Evolutionary conservation across 129 eudicot genomes (phyloP).

Genomic region (Artemisia tridentata): DNA sequence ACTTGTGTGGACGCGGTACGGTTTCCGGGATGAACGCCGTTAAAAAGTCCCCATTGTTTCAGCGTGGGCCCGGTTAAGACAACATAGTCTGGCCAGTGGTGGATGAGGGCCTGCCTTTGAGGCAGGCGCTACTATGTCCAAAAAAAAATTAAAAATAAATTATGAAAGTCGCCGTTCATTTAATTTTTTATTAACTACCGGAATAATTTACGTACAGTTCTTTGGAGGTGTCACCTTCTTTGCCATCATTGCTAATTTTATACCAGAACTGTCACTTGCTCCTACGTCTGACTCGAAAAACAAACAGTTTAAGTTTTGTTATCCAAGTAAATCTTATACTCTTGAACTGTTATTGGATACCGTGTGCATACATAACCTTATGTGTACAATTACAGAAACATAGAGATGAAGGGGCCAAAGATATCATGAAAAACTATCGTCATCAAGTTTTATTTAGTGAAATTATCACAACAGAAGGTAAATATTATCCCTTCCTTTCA

Average conservation of each 20-base stretch:
- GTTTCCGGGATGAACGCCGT: too few relatives aligned
- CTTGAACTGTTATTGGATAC: background rate
- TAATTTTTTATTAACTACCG: too few relatives aligned
- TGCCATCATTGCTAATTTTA: conserved; percentile 74
- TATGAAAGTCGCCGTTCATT: too few relatives aligned
- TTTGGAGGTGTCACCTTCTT: conserved; percentile 97
- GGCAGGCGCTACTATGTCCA: too few relatives aligned
- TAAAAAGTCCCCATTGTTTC: too few relatives aligned
- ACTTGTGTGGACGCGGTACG: too few relatives aligned
- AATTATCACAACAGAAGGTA: conserved; percentile 95
- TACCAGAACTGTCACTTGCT: conserved; percentile 91
- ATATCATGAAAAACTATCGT: too few relatives aligned
- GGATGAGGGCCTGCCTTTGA: too few relatives aligned
- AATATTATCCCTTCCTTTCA: conserved; percentile 15
- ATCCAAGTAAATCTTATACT: background rate
- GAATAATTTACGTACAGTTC: conserved; percentile 43
- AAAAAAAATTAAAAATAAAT: too few relatives aligned
- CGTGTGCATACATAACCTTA: conserved; percentile 10
- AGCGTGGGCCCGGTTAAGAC: too few relatives aligned
- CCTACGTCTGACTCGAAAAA: conserved; percentile 56
- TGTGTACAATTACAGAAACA: conserved; percentile 54
- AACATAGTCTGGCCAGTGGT: too few relatives aligned
- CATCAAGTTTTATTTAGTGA: too few relatives aligned
- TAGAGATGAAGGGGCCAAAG: conserved; percentile 62
- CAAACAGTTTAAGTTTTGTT: conserved; percentile 56